A percentile compares a stretch with the other conserved stretches of the same genome.
These are phyloP conservation scores for Lentinula edodes DNA, from an alignment of 768 basidiomycete species.

Conservation along the genomic window DNA sequence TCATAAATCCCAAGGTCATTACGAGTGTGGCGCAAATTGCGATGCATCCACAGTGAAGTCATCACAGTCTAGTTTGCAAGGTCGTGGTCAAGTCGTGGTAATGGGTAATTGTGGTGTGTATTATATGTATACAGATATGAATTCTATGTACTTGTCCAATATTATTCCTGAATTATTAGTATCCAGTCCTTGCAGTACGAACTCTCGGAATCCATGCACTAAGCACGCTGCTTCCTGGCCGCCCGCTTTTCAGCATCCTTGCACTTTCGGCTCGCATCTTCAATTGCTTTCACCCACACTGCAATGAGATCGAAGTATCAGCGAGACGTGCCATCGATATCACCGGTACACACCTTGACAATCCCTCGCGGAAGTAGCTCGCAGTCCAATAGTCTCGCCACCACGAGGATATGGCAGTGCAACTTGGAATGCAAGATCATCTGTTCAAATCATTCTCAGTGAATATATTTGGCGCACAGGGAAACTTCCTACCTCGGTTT, in stretches of 20 bases:
- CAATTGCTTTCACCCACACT: slow-evolving; percentile 34
- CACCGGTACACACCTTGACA: slow-evolving; percentile 34
- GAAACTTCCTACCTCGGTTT: slow-evolving; percentile 37
- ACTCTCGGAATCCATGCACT: not conserved
- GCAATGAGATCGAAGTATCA: not conserved
- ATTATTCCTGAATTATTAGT: not conserved
- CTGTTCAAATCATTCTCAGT: slow-evolving; percentile 25
- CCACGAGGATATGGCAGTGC: slow-evolving; percentile 66
- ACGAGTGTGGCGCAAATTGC: not conserved
- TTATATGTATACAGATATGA: too few species aligned
- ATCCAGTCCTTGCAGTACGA: not conserved
- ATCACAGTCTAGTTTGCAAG: too few species aligned
- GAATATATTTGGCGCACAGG: too few species aligned
- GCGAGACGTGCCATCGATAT: not conserved
- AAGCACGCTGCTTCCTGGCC: not conserved
- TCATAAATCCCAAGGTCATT: not conserved
- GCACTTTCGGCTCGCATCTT: slow-evolving; percentile 35
- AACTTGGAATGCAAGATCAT: slow-evolving; percentile 65
- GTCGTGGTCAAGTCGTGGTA: too few species aligned
- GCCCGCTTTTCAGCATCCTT: slow-evolving; percentile 41
- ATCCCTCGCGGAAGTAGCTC: slow-evolving; percentile 52
- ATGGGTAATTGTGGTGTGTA: too few species aligned
- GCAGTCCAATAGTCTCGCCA: slow-evolving; percentile 61
- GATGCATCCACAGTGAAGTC: too few species aligned
- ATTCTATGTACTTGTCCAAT: too few species aligned